Base-by-base conservation (phyloP, 495 filamentous ascomycete species). In the Penicillium soppii region DNA sequence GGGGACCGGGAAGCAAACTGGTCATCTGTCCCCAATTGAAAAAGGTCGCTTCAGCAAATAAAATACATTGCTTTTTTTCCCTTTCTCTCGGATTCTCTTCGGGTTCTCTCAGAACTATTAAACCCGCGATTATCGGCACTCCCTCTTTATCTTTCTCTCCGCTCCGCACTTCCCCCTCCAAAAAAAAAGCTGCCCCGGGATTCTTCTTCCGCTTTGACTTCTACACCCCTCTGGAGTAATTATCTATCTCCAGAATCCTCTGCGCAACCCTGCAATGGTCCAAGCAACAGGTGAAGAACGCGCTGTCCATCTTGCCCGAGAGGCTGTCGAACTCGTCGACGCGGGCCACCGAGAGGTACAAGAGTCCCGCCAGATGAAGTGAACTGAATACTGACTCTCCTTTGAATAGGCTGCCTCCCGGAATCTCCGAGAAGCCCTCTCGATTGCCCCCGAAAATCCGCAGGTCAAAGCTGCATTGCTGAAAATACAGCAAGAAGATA, bases 401-500 rank as follows among this genome's bases (percentile, higher is more conserved):
- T 1, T 27, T 36, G 17, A 25, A 22, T 39, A 85, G 82, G 79
- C 78, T 39, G 82, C 79, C 21, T 75, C 78, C 30, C 73, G 81
- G 45, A 78, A 78, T 43, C 71, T 88, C 36, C 76, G 81, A 66
- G 81, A 87, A 71, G 84, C 84, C 19, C 72, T 79, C 46, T 76
- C 76, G n/a, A 69, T 88, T 39, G 79, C 80, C 13, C 80, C 83
- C 19, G 72, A 82, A 2, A 77, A 85, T 57, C 44, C 67, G 17
- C 50, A 73, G 50, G 75, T 86, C 46, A 77, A 77, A 67, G 69
- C 66, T 19, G 78, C 76, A 25, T 75, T 83, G 42, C 53, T 77
- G 22, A 74, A 73, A 49, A 71, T 84, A 41, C 71, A 72, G 43
- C 63, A 73, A n/a, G 72, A 79, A 47, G 77, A 82, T 42, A 69